Percentiles rank a stretch among this genome's conserved stretches.
Conservation (phyloP, 306 rosid species). For the Cercis canadensis region DNA sequence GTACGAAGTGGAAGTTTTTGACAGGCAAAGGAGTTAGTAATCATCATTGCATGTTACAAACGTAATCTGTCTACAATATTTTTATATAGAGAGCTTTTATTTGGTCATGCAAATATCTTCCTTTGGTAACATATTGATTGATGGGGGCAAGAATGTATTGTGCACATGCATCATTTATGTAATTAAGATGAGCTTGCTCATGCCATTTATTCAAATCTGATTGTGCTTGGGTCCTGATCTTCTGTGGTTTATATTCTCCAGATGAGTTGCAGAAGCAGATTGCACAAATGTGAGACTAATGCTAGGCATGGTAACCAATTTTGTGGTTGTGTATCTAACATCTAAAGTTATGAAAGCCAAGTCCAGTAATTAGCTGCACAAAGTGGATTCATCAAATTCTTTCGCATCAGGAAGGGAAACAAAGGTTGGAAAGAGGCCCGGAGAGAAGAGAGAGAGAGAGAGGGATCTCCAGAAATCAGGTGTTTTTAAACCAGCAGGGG, state of each 20-base stretch:
- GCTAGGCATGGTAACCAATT: slow-evolving; percentile 2
- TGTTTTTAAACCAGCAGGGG: slow-evolving; percentile 26
- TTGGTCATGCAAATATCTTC: neutral
- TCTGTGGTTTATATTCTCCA: slow-evolving; percentile 38
- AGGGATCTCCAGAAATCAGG: slow-evolving; percentile 26
- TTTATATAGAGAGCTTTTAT: neutral
- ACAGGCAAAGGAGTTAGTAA: neutral
- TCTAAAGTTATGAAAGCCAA: slow-evolving; percentile 27
- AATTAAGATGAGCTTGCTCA: slow-evolving; percentile 11
- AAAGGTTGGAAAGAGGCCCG: slow-evolving; percentile 22
- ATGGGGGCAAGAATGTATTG: no score
- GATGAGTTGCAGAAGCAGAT: slow-evolving; percentile 50
- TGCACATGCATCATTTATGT: neutral
- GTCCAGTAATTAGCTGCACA: slow-evolving; percentile 34
- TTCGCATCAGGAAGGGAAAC: no score
- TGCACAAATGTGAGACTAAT: slow-evolving; percentile 35
- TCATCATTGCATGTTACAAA: neutral
- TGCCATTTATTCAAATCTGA: neutral
- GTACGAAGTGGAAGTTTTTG: neutral
- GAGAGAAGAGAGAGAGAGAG: neutral
- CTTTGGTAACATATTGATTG: neutral
- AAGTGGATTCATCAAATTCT: no score
- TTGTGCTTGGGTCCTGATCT: slow-evolving; percentile 26
- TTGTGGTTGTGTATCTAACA: slow-evolving; percentile 29
- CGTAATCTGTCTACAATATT: neutral